Conservation (phyloP, 345 rosid genomes). For the Bretschneidera sinensis region DNA sequence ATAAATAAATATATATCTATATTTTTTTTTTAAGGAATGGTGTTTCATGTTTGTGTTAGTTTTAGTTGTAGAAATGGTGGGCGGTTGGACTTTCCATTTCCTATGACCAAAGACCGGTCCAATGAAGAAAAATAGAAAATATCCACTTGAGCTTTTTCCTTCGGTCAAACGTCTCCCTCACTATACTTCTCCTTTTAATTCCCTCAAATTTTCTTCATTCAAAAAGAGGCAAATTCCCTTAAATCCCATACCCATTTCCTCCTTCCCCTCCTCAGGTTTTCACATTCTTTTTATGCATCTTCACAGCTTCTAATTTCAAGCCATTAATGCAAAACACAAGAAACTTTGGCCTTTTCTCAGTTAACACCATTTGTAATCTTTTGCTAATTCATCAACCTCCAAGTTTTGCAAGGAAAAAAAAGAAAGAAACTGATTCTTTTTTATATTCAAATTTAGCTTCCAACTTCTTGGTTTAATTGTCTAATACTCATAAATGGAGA, state of each 20-base stretch:
- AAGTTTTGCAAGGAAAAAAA: too few relatives aligned
- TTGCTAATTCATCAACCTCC: too few relatives aligned
- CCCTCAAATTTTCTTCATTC: neutral
- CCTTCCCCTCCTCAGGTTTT: neutral
- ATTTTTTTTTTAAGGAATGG: too few relatives aligned
- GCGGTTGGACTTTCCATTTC: slow-evolving; percentile 18
- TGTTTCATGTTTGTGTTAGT: too few relatives aligned
- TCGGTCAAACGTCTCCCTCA: slow-evolving; percentile 28
- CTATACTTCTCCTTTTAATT: neutral
- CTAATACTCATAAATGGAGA: slow-evolving; percentile 36
- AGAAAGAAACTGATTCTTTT: neutral
- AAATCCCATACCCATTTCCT: neutral
- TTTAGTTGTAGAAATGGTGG: slow-evolving; percentile 43
- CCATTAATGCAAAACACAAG: neutral
- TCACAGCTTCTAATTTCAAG: neutral
- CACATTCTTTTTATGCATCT: neutral
- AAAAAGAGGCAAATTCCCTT: neutral
- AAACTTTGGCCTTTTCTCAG: too few relatives aligned
- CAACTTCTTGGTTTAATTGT: too few relatives aligned
- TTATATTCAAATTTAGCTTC: neutral
- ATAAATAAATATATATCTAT: too few relatives aligned
- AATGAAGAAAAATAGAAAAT: slow-evolving; percentile 12
- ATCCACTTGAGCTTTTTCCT: neutral
- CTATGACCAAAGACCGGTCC: slow-evolving; percentile 35
- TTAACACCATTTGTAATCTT: too few relatives aligned